Conservation (phyloP, 257 asterid genomes). For the Capsicum baccatum region DNA sequence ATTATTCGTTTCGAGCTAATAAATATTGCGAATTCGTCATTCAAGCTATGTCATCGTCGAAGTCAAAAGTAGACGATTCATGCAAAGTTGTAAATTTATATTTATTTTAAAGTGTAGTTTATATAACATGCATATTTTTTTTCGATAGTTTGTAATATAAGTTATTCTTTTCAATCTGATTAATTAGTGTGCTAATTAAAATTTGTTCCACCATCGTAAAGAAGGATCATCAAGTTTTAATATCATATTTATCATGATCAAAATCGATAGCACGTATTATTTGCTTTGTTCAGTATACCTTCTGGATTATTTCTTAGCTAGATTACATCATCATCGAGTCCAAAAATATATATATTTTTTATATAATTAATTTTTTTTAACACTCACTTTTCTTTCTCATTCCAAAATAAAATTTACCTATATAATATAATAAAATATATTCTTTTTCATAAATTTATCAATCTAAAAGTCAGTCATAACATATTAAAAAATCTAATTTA, state of each 20-base stretch:
- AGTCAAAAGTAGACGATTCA: not conserved
- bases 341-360: no score
- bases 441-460: no score
- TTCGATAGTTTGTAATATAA: rapidly evolving
- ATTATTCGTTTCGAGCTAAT: not conserved
- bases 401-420: not conserved
- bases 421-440: not conserved
- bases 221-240: not conserved
- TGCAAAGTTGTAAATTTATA: no score
- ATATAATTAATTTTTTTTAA: not conserved
- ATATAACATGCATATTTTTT: not conserved
- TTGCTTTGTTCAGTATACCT: no score
- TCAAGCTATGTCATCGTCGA: not conserved
- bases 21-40: not conserved
- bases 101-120: not conserved
- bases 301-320: no score
- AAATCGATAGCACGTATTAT: not conserved
- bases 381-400: not conserved
- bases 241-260: not conserved
- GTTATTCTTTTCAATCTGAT: rapidly evolving
- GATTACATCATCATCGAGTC: no score
- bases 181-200: not conserved
- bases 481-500: not conserved
- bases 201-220: not conserved
- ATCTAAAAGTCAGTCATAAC: no score